Evolutionary conservation across 345 rosid species (phyloP), one percentile per base, ranked within the genome.

Genomic region (Heritiera littoralis): DNA sequence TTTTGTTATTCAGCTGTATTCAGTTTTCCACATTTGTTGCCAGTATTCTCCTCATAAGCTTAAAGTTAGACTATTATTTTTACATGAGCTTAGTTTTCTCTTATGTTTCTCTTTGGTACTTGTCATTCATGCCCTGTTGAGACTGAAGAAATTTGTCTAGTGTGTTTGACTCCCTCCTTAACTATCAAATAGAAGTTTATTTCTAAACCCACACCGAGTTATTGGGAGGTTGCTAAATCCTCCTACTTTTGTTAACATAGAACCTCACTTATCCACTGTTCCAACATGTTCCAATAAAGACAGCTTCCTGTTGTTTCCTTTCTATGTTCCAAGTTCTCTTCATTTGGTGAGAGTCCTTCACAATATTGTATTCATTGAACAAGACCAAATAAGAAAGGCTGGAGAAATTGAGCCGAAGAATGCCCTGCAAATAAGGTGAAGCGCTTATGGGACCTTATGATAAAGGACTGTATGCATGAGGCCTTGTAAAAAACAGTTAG

Each of bases 371-470:
- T 23, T 30, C 41, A 52, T 3, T 18, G 2, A 49, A 28, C 20
- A 49, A 71, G 60, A n/a, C 20, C 41, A 20, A 32, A 71, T 10
- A 12, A 70, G n/a, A 12, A 69, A 69, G 54, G 40, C 55, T 20
- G 35, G 55, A 46, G n/a, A 54, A 54, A 5, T 54, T n/a, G 15
- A 14, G 58, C 58, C 15, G n/a, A 51, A 51, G 6, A 51, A 51
- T 51, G 18, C 15, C 23, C 58, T 23, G 11, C 38, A 23, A 48
- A 7, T 28, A 70, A 23, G n/a, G 58, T 46, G n/a, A 70, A 70
- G 58, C 20, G 72, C 41, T 49, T 14, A 70, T 70, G 38, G 9
- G 58, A 70, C 74, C 40, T 69, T 12, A 69, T 46, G 45, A 20
- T 45, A 68, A 68, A 6, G 35, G 55, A 38, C 3, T 28, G 6